Percentiles rank a stretch among this genome's conserved stretches.
These are phyloP conservation scores for Cadophora gregata DNA, from an alignment of 2,329 filamentous ascomycete genomes.

Conservation along the genomic window DNA sequence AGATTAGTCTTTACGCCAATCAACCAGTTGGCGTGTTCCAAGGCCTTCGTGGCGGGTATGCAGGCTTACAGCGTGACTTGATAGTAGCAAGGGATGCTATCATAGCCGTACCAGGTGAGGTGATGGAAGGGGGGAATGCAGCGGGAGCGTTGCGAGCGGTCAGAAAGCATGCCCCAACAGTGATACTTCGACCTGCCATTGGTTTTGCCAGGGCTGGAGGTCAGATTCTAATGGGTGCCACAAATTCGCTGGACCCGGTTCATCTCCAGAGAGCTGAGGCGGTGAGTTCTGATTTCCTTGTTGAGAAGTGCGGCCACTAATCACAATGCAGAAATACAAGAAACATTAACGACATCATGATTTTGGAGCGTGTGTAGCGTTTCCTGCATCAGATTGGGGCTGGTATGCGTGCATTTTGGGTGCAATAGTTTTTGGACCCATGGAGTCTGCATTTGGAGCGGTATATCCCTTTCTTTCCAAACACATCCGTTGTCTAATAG, in stretches of 20 bases:
- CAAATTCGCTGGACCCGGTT: constrained; percentile 85
- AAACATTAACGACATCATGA: constrained; percentile 41
- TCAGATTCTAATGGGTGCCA: constrained; percentile 88
- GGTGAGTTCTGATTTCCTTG: constrained; percentile 66
- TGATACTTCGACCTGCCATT: constrained; percentile 88
- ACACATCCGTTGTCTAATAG: not conserved
- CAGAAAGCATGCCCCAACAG: constrained; percentile 83
- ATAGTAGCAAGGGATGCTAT: constrained; percentile 87
- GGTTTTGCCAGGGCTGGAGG: constrained; percentile 88
- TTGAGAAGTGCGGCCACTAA: not conserved
- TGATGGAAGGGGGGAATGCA: constrained; percentile 85
- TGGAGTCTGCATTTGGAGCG: constrained; percentile 1
- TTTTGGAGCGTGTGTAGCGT: constrained; percentile 32
- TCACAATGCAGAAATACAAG: constrained; percentile 45
- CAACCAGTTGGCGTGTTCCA: constrained; percentile 90
- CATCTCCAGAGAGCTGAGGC: constrained; percentile 85
- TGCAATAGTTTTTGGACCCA: not conserved
- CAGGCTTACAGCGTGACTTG: constrained; percentile 85
- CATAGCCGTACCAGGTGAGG: constrained; percentile 90
- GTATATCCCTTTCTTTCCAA: not conserved
- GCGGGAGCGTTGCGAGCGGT: constrained; percentile 81
- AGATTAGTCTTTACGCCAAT: constrained; percentile 90
- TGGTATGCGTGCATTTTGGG: constrained; percentile 9
- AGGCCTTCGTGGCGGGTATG: constrained; percentile 82
- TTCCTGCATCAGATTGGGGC: constrained; percentile 28